Evolutionary conservation across 2,329 filamentous ascomycete genomes (phyloP).

Genomic region (Monosporascus ibericus): DNA sequence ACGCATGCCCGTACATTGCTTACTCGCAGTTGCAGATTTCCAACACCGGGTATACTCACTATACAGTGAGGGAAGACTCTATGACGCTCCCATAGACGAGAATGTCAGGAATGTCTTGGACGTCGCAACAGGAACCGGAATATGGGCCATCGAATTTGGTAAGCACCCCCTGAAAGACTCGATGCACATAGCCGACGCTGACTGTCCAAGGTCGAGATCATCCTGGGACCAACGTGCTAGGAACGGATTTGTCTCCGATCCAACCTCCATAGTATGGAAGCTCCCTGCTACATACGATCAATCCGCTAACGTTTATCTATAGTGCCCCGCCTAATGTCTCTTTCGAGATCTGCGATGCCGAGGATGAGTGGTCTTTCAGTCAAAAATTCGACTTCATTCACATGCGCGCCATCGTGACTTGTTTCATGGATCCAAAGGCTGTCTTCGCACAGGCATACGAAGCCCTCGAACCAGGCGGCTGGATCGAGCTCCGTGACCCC

Average conservation of each 20-base stretch:
- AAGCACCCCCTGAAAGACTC: not conserved
- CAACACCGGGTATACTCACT: slow-evolving; percentile 19
- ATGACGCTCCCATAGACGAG: slow-evolving; percentile 12
- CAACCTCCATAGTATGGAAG: slow-evolving; percentile 15
- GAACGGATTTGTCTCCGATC: slow-evolving; percentile 17
- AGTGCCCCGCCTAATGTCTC: slow-evolving; percentile 17
- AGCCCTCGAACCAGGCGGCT: slow-evolving; percentile 16
- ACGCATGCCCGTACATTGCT: not conserved
- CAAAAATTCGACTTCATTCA: slow-evolving; percentile 18
- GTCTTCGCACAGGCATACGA: slow-evolving; percentile 13
- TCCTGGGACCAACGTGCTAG: slow-evolving; percentile 11
- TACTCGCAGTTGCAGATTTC: slow-evolving; percentile 11
- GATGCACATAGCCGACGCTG: not conserved
- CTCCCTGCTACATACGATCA: not conserved
- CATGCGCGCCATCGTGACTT: slow-evolving; percentile 18
- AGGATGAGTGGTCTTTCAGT: slow-evolving; percentile 19
- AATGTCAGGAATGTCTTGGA: slow-evolving; percentile 9
- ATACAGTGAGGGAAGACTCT: slow-evolving; percentile 14
- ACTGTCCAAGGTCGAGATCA: slow-evolving; percentile 12
- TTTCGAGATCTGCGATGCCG: slow-evolving; percentile 22
- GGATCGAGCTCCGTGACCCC: slow-evolving; percentile 20
- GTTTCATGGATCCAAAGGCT: slow-evolving; percentile 14
- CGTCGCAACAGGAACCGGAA: slow-evolving; percentile 16
- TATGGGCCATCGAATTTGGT: slow-evolving; percentile 19
- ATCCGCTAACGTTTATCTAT: not conserved